These are phyloP conservation scores for Neonectria magnoliae DNA, from an alignment of 2,329 filamentous ascomycete genomes.

Conservation along the genomic window DNA sequence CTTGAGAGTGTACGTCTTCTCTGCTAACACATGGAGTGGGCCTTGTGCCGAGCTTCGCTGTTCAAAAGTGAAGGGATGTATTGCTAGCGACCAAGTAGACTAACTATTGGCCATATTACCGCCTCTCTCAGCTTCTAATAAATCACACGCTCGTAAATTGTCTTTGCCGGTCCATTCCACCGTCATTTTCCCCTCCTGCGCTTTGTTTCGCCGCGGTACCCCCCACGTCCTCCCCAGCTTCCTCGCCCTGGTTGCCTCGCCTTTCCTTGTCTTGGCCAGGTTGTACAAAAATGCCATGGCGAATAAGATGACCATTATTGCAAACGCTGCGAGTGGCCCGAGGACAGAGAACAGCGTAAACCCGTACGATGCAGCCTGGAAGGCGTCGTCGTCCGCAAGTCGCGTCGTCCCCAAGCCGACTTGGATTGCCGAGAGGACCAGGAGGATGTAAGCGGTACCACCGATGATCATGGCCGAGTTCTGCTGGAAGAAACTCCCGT, in stretches of 20 bases:
- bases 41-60: too few species aligned
- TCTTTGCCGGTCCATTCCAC: not conserved
- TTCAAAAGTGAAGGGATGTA: too few species aligned
- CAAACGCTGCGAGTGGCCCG: not conserved
- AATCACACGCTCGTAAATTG: not conserved
- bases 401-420: slow-evolving; percentile 52
- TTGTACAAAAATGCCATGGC: not conserved
- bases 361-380: slow-evolving; percentile 56
- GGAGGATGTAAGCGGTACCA: slow-evolving; percentile 53
- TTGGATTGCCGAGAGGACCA: slow-evolving; percentile 61
- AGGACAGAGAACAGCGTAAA: slow-evolving; percentile 49
- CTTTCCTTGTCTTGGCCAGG: not conserved
- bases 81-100: too few species aligned
- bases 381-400: slow-evolving; percentile 47
- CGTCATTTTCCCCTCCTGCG: not conserved
- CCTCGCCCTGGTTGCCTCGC: not conserved
- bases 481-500: slow-evolving; percentile 53
- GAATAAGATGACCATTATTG: not conserved
- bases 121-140: too few species aligned
- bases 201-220: not conserved
- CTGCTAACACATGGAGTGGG: too few species aligned
- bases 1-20: too few species aligned
- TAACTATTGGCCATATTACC: too few species aligned
- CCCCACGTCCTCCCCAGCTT: not conserved
- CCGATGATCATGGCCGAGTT: slow-evolving; percentile 55